These are phyloP conservation scores for Chenopodium album DNA, from an alignment of 148 eudicot species.

Conservation along the genomic window DNA sequence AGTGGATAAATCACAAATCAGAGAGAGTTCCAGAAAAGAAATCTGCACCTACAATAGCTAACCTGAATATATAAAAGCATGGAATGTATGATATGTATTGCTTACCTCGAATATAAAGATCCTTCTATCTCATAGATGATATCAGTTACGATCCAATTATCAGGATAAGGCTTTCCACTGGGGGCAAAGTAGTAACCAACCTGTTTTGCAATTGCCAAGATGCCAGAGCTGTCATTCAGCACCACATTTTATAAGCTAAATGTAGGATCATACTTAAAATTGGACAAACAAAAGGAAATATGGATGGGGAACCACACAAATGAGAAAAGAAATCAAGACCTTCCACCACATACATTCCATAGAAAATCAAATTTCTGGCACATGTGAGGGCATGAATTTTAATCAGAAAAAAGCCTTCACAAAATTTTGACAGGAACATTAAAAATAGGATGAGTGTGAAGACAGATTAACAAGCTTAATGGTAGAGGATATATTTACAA, in stretches of 20 bases:
- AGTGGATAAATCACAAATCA: neutral
- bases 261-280: slow-evolving; percentile 13
- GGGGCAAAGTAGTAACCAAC: slow-evolving; percentile 99
- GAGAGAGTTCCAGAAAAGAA: slow-evolving; percentile 3
- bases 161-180: slow-evolving; percentile 99
- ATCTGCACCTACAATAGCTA: neutral
- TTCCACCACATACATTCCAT: neutral
- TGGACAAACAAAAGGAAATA: neutral
- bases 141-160: slow-evolving; percentile 98
- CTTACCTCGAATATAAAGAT: slow-evolving; percentile 80
- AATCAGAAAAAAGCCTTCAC: no score
- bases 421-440: no score
- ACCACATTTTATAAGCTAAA: slow-evolving; percentile 30
- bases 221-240: slow-evolving; percentile 42
- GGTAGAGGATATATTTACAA: no score
- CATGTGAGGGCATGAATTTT: no score
- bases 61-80: slow-evolving; percentile 12
- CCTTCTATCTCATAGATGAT: slow-evolving; percentile 91
- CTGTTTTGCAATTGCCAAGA: slow-evolving; percentile 65
- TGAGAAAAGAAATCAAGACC: neutral
- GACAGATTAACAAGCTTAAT: no score
- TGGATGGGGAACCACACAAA: neutral
- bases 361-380: neutral
- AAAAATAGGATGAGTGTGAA: no score
- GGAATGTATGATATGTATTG: slow-evolving; percentile 4